A percentile compares a stretch with the other conserved stretches of the same genome.
Conservation (phyloP, 1,139 yeast species). For the Candida mesenterica region DNA sequence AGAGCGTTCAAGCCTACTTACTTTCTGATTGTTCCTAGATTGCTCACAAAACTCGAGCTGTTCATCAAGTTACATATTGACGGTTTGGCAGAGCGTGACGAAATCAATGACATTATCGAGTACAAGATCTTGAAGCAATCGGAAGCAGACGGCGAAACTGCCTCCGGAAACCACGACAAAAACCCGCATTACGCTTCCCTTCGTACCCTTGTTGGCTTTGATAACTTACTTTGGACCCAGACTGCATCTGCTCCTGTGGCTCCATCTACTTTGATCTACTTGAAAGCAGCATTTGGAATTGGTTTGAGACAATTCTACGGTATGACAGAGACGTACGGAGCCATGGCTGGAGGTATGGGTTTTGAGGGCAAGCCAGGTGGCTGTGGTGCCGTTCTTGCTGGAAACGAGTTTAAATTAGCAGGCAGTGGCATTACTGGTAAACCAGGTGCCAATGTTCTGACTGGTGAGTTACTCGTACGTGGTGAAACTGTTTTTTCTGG, state of each 20-base stretch:
- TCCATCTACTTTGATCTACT: conserved; percentile 16
- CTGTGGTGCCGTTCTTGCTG: conserved; percentile 14
- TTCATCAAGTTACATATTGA: conserved; percentile 13
- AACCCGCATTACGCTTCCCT: conserved; percentile 5
- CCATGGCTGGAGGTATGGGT: conserved; percentile 12
- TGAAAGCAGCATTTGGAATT: conserved; percentile 19
- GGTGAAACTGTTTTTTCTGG: conserved; percentile 65
- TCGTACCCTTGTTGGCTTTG: conserved; percentile 18
- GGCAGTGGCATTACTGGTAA: not conserved
- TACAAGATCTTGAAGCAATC: conserved; percentile 13
- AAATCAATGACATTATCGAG: conserved; percentile 13
- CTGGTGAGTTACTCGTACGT: conserved; percentile 60
- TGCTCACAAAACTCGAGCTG: conserved; percentile 36
- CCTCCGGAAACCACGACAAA: conserved; percentile 3
- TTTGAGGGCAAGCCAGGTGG: conserved; percentile 19
- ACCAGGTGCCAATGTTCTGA: not conserved
- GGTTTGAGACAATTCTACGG: conserved; percentile 21
- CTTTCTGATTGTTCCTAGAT: conserved; percentile 39
- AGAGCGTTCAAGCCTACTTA: conserved; percentile 30
- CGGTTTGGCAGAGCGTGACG: conserved; percentile 5
- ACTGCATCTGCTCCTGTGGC: conserved; percentile 23
- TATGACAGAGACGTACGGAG: conserved; percentile 21
- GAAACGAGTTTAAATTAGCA: conserved; percentile 9
- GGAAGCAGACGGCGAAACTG: conserved; percentile 13
- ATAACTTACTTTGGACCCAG: conserved; percentile 19